Percentiles rank a stretch among this genome's conserved stretches.
Evolutionary conservation across 352 stramenopile genomes (phyloP).

Genomic region (Globisporangium lucens): DNA sequence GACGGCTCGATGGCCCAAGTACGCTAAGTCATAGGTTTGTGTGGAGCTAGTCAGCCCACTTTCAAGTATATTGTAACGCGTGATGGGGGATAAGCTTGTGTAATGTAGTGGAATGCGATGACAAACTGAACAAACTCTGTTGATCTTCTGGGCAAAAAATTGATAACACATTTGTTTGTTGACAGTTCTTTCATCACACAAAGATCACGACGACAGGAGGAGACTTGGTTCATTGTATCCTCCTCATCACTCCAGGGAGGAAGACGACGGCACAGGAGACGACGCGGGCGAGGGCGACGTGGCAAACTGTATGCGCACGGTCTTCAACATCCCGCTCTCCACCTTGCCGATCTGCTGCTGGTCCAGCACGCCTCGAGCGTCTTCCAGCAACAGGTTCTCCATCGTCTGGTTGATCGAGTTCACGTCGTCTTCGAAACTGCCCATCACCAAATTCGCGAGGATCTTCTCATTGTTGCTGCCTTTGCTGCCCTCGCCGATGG

Average conservation of each 20-base stretch:
- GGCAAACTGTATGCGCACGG: background rate
- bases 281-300: background rate
- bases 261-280: background rate
- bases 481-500: background rate
- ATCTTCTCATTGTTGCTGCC: background rate
- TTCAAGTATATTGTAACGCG: background rate
- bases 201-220: background rate
- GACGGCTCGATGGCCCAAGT: background rate
- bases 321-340: background rate
- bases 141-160: background rate
- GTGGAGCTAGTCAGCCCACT: background rate
- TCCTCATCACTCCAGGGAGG: background rate
- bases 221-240: background rate
- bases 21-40: background rate
- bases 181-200: background rate
- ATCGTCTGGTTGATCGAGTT: conserved; percentile 21
- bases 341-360: background rate
- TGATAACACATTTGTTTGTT: background rate
- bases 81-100: background rate
- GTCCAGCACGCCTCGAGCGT: background rate
- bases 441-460: conserved; percentile 10
- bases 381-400: conserved; percentile 15
- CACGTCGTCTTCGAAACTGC: conserved; percentile 18
- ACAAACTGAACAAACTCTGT: background rate
- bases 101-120: background rate